Evolutionary conservation across 2,329 filamentous ascomycete genomes (phyloP).

Genomic region (Apiospora koreana): DNA sequence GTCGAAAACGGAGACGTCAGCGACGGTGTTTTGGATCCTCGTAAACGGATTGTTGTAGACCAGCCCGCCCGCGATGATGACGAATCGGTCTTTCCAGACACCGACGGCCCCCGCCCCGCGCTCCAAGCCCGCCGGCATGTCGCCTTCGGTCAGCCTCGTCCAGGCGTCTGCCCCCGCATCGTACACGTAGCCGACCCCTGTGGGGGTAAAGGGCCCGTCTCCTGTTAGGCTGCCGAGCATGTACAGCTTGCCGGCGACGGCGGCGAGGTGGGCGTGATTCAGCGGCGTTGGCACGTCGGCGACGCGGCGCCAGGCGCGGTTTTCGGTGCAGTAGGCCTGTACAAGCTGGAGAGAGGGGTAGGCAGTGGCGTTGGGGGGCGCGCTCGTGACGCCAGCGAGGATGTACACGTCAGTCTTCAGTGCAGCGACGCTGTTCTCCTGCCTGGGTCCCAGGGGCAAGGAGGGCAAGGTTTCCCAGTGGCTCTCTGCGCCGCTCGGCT

Average conservation of each 20-base stretch:
- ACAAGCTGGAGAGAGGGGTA: slow-evolving; percentile 21
- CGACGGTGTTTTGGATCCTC: background rate
- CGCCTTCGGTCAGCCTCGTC: background rate
- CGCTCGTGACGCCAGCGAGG: slow-evolving; percentile 35
- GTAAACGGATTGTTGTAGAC: background rate
- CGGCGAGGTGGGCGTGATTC: background rate
- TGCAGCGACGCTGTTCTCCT: background rate
- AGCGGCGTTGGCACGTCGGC: background rate
- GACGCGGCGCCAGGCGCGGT: background rate
- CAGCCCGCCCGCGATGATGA: background rate
- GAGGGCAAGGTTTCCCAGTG: background rate
- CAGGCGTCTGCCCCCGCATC: background rate
- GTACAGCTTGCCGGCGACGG: slow-evolving; percentile 1
- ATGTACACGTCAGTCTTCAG: background rate
- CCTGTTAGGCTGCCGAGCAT: background rate
- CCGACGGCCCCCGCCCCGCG: background rate
- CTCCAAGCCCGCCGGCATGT: background rate
- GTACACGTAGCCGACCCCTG: background rate
- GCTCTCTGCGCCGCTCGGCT: background rate
- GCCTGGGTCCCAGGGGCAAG: background rate
- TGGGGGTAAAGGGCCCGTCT: background rate
- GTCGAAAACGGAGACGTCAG: background rate
- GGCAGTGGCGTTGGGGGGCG: slow-evolving; percentile 38
- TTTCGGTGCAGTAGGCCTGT: background rate
- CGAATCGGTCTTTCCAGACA: background rate